A percentile compares a stretch with the other conserved stretches of the same genome.
Conservation (phyloP, 1,139 yeast species). For the Nakaseomyces delphensis region DNA sequence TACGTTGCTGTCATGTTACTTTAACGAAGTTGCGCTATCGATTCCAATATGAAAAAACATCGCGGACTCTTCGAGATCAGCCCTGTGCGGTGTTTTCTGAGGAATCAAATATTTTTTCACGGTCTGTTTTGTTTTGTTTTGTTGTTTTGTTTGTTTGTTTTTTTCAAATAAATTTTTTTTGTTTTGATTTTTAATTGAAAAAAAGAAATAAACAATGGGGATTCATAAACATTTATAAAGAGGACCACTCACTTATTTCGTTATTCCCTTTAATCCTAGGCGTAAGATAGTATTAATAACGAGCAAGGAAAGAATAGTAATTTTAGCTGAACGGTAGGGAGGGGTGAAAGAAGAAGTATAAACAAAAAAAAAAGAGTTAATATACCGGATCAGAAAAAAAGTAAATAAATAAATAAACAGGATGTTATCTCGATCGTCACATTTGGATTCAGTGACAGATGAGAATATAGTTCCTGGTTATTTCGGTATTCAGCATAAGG, state of each 20-base stretch:
- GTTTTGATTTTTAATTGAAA: background rate
- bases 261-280: too few relatives aligned
- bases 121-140: background rate
- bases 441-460: conserved; percentile 5
- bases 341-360: background rate
- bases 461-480: conserved; percentile 3
- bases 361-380: background rate
- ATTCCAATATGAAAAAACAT: background rate
- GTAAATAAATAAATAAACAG: background rate
- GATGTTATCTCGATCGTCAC: conserved; percentile 5
- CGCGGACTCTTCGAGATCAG: background rate
- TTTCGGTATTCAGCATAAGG: background rate
- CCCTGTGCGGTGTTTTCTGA: background rate
- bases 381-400: too few relatives aligned
- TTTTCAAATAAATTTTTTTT: background rate
- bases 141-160: background rate
- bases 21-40: background rate
- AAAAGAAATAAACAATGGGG: background rate
- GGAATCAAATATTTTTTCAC: background rate
- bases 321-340: too few relatives aligned
- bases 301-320: too few relatives aligned
- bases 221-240: background rate
- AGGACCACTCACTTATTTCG: too few relatives aligned
- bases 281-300: too few relatives aligned
- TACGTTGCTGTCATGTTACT: background rate